Evolutionary conservation across 116 monocot genomes (phyloP).

Genomic region (Papilionanthe hybrid): DNA sequence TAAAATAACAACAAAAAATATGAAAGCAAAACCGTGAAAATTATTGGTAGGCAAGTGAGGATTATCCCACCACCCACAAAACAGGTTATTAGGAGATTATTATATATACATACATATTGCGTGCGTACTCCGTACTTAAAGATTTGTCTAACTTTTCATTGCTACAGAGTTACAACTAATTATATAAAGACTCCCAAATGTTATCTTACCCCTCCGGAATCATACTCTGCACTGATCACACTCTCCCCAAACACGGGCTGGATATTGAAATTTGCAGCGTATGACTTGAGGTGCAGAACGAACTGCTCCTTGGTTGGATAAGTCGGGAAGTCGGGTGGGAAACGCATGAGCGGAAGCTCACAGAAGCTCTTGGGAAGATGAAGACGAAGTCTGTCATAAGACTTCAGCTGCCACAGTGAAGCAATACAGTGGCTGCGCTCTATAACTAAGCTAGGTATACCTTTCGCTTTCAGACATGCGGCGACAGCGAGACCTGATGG

Average conservation of each 20-base stretch:
- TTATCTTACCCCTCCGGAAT: constrained; percentile 10
- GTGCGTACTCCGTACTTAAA: no score
- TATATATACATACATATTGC: no score
- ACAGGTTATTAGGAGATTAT: no score
- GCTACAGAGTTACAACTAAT: no score
- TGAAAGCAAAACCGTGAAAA: no score
- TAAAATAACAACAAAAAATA: no score
- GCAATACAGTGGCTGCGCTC: constrained; percentile 74
- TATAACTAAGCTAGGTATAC: constrained; percentile 45
- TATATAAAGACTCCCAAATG: no score
- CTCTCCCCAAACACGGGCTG: constrained; percentile 37
- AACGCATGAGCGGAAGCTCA: constrained; percentile 64
- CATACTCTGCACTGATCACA: constrained; percentile 51
- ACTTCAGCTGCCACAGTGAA: constrained; percentile 66
- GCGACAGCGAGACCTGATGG: constrained; percentile 77
- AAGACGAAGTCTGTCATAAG: constrained; percentile 72
- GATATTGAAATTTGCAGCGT: constrained; percentile 53
- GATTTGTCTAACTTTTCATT: no score
- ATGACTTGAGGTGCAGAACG: constrained; percentile 51
- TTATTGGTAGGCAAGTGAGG: no score
- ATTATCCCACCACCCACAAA: no score
- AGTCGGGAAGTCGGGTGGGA: constrained; percentile 45
- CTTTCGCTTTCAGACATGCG: constrained; percentile 59
- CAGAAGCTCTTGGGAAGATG: constrained; percentile 77
- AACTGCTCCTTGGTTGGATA: constrained; percentile 79